A percentile compares a stretch with the other conserved stretches of the same genome.
Evolutionary conservation across 257 asterid genomes (phyloP).

Genomic region (Capsicum chinense): DNA sequence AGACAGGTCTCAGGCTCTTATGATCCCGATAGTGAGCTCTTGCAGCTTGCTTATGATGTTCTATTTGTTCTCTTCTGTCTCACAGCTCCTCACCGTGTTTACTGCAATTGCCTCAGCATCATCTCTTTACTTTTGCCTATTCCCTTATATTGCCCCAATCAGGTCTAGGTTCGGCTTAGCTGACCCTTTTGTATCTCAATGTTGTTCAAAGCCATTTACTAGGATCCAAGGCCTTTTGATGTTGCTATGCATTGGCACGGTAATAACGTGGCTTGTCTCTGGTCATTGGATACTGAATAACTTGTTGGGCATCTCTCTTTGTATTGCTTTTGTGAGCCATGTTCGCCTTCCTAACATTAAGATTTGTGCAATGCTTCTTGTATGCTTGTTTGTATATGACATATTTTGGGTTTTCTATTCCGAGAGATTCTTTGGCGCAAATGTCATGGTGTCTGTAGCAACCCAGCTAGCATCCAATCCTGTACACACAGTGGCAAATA

Average conservation of each 20-base stretch:
- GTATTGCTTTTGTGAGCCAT: conserved; percentile 96
- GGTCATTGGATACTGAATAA: conserved; percentile 96
- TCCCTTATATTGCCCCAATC: conserved; percentile 64
- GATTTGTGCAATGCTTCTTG: conserved; percentile 87
- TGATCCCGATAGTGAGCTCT: conserved; percentile 97
- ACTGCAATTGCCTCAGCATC: conserved; percentile 89
- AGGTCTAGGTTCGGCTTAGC: conserved; percentile 69
- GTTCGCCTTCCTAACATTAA: conserved; percentile 96
- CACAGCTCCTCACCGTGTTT: conserved; percentile 88
- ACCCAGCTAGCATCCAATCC: conserved; percentile 95
- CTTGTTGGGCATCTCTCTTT: conserved; percentile 88
- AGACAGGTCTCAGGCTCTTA: conserved; percentile 89
- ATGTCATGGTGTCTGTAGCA: conserved; percentile 97
- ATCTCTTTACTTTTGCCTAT: conserved; percentile 81
- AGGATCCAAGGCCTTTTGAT: conserved; percentile 65
- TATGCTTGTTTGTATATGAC: conserved; percentile 84
- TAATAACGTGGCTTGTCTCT: conserved; percentile 78
- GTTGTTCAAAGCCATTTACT: conserved; percentile 83
- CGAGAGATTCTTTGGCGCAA: conserved; percentile 91
- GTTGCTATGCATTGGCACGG: conserved; percentile 55
- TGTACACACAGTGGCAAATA: conserved; percentile 82
- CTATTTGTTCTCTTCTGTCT: conserved; percentile 89
- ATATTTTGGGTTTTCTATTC: conserved; percentile 96
- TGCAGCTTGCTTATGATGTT: conserved; percentile 96
- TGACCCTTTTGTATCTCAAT: conserved; percentile 80